Percentiles rank a stretch among this genome's conserved stretches.
Evolutionary conservation across 129 eudicot genomes (phyloP).

Genomic region (Cynara cardunculus): DNA sequence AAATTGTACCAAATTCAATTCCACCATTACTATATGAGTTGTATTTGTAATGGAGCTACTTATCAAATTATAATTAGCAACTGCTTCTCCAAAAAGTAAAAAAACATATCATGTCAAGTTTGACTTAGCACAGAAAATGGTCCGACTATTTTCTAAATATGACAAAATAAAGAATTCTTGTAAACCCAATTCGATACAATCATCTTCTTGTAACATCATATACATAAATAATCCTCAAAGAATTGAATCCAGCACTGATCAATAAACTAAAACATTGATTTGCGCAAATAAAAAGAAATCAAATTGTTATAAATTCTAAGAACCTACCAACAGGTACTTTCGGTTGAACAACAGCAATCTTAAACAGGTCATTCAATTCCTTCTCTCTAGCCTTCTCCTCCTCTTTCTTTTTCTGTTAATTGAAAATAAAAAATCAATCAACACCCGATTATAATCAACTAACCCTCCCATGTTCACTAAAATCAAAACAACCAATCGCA

Average conservation of each 20-base stretch:
- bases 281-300: no score
- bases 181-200: not conserved
- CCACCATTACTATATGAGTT: not conserved
- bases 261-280: not conserved
- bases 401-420: conserved; percentile 53
- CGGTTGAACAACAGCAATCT: conserved; percentile 67
- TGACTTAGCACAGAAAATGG: not conserved
- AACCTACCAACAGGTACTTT: conserved; percentile 56
- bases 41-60: not conserved
- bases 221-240: not conserved
- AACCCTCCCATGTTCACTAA: not conserved
- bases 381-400: conserved; percentile 65
- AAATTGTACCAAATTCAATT: not conserved
- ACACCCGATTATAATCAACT: not conserved
- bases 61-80: not conserved
- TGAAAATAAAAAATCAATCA: not conserved
- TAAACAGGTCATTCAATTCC: conserved; percentile 62
- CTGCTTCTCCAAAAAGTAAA: not conserved
- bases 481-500: not conserved
- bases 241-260: not conserved
- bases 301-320: not conserved
- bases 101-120: not conserved
- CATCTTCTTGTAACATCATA: not conserved
- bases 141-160: not conserved
- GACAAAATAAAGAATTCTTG: not conserved